phyloP scores from a whole-genome alignment of 2,329 filamentous ascomycete species.

The Penicillium sp. region DNA sequence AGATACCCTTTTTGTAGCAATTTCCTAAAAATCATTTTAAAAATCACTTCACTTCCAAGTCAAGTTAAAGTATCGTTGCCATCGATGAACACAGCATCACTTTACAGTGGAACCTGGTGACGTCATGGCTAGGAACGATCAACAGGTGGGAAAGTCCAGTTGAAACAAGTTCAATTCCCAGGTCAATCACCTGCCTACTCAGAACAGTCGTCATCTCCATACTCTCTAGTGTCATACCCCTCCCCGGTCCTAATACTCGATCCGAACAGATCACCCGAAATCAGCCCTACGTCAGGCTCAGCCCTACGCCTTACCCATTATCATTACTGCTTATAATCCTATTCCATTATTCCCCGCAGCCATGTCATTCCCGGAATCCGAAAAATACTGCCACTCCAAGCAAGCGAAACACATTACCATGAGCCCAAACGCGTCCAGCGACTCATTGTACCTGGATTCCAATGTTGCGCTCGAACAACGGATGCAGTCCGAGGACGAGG shows the following conservation, averaged over 20 bases:
- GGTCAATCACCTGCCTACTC: conserved; percentile 13
- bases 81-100: neutral
- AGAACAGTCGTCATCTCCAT: neutral
- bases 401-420: conserved; percentile 1
- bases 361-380: neutral
- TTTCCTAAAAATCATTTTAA: neutral
- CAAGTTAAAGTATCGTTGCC: too few relatives aligned
- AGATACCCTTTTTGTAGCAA: neutral
- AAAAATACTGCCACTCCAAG: neutral
- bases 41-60: too few relatives aligned
- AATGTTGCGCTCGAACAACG: conserved; percentile 2
- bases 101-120: conserved; percentile 6
- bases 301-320: conserved; percentile 11
- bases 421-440: neutral
- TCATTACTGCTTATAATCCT: neutral
- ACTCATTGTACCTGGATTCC: conserved; percentile 2
- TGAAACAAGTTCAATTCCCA: conserved; percentile 14
- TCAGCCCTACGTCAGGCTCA: conserved; percentile 24
- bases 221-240: conserved; percentile 8
- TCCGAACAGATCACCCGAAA: neutral
- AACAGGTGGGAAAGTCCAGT: conserved; percentile 1
- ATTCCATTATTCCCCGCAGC: neutral
- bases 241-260: neutral
- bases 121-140: conserved; percentile 17
- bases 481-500: neutral